Conservation (phyloP, 2,329 filamentous ascomycete genomes). For the Fusarium newnesense region DNA sequence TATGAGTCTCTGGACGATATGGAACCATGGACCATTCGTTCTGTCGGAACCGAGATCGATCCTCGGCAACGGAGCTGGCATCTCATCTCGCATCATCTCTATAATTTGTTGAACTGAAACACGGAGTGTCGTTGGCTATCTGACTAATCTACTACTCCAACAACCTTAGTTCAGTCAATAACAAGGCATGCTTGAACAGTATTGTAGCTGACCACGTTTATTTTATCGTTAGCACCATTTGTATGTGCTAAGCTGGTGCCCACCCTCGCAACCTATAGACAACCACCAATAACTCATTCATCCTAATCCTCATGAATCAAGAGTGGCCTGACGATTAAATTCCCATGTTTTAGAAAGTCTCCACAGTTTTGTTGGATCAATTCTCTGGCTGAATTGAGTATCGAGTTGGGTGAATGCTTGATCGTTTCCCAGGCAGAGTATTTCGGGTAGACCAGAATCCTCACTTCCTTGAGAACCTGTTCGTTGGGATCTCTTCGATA, state of each 20-base stretch:
- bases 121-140: too few relatives aligned
- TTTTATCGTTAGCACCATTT: fast-evolving
- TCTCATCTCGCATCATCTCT: too few relatives aligned
- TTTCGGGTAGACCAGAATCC: not conserved
- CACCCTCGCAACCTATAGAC: not conserved
- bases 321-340: not conserved
- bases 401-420: not conserved
- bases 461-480: not conserved
- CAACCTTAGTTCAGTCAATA: too few relatives aligned
- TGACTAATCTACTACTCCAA: too few relatives aligned
- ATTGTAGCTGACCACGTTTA: not conserved
- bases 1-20: not conserved
- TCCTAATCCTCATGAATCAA: not conserved
- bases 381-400: not conserved
- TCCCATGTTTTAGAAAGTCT: not conserved
- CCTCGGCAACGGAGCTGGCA: too few relatives aligned
- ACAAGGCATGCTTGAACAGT: not conserved
- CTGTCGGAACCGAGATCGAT: not conserved
- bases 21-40: not conserved
- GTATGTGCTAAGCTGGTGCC: too few relatives aligned
- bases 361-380: not conserved
- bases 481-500: not conserved
- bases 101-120: too few relatives aligned
- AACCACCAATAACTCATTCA: too few relatives aligned
- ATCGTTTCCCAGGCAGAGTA: not conserved